Evolutionary conservation across 163 green algal species (phyloP), one percentile per base, ranked within the genome.

Genomic region (Scenedesmus sp.): DNA sequence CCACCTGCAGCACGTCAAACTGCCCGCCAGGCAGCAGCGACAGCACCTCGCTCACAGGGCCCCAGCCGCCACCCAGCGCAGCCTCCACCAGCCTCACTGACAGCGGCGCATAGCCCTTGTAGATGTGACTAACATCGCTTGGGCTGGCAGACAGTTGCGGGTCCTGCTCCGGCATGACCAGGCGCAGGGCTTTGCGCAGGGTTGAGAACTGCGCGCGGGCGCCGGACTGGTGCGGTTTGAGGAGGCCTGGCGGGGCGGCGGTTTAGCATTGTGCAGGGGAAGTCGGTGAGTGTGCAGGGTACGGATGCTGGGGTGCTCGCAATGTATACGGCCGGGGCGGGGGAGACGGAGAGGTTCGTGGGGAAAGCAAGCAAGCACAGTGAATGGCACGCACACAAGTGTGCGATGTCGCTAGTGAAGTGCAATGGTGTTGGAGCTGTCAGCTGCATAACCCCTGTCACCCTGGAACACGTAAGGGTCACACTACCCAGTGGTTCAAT

Each of bases 41-140:
- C 64, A 99, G 88, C 52, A 89, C 94, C 23, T 98, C 96, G 0
- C 95, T 93, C 1, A 95, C 55, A 0, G 88, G 88, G 10, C 57
- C 76, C 89, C 92, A 92, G 0, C 73, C 86, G 4, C 82, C 90
- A 67, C 84, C 91, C 15, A 99, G 66, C 9, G 97, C 96, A n/a
- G 93, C 83, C 70, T 99, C 96, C 89, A 99, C 96, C 56, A 99
- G 90, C 18, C 97, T 94, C 2, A 98, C 95, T 85, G 93, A 97
- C n/a, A 99, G 89, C 2, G 98, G 98, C 2, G 97, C 97, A 86
- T 99, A 99, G 64, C 98, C 98, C 52, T 95, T 95, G 90, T 95
- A 95, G 82, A 96, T 81, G 62, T 94, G 55, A 2, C 92, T 93
- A 23, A 96, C 82, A 60, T 96, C 94, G 52, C 60, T 93, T 18